phyloP scores from a whole-genome alignment of 345 rosid species.

The Passiflora organensis region DNA sequence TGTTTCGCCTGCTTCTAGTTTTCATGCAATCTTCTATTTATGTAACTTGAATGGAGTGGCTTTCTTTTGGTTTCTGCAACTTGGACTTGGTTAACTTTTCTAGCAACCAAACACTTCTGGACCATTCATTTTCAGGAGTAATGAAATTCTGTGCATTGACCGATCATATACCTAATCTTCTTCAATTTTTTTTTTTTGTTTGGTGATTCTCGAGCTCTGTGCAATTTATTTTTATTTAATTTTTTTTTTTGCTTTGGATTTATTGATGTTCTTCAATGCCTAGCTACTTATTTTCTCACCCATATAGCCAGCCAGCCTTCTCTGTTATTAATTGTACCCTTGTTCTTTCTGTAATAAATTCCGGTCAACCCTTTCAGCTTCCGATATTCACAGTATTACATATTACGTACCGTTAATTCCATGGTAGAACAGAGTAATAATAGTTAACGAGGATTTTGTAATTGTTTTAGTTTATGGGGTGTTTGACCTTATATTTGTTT shows the following conservation, averaged over 20 bases:
- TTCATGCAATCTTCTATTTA: not conserved
- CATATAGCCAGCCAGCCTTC: not conserved
- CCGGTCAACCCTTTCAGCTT: too few relatives aligned
- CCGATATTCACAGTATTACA: too few relatives aligned
- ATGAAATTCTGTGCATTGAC: constrained; percentile 2
- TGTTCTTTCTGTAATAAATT: too few relatives aligned
- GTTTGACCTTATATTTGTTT: not conserved
- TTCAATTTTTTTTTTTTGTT: too few relatives aligned
- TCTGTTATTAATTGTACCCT: too few relatives aligned
- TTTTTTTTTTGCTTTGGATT: too few relatives aligned
- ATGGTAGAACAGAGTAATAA: too few relatives aligned
- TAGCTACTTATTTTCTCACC: constrained; percentile 1
- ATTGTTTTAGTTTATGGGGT: too few relatives aligned
- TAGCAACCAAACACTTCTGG: constrained; percentile 1
- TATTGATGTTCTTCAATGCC: constrained; percentile 10
- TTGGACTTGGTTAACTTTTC: not conserved
- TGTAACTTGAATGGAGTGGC: not conserved
- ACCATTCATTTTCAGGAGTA: not conserved
- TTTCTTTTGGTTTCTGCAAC: not conserved
- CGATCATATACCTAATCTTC: not conserved
- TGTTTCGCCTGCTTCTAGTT: not conserved
- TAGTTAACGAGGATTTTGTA: too few relatives aligned
- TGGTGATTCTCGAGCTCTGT: too few relatives aligned
- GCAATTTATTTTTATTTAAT: too few relatives aligned
- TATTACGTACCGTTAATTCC: too few relatives aligned